phyloP scores from a whole-genome alignment of 805 yeast genomes.

The Komagataella kurtzmanii region DNA sequence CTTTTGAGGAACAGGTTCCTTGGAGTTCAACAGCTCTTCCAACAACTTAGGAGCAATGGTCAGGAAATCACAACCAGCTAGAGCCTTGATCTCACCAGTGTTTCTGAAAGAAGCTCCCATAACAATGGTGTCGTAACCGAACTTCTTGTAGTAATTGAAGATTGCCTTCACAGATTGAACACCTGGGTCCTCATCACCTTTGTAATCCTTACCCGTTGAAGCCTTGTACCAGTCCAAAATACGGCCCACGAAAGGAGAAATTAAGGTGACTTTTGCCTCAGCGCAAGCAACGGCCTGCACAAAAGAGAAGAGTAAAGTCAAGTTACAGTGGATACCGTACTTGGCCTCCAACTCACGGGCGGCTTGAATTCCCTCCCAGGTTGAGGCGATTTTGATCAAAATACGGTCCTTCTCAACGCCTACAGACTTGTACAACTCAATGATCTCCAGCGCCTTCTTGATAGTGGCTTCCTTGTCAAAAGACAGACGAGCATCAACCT shows the following conservation, averaged over 20 bases:
- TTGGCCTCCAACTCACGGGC: conserved; percentile 89
- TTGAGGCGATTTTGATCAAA: conserved; percentile 92
- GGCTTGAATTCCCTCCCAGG: conserved; percentile 99
- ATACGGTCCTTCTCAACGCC: conserved; percentile 87
- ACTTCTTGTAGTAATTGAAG: conserved; percentile 97
- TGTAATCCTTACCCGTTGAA: conserved; percentile 77
- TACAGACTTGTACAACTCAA: conserved; percentile 68
- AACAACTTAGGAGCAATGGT: conserved; percentile 90
- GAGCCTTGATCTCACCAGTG: conserved; percentile 85
- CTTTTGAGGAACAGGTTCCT: conserved; percentile 66
- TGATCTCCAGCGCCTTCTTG: conserved; percentile 86
- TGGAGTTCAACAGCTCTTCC: conserved; percentile 74
- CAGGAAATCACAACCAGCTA: conserved; percentile 94
- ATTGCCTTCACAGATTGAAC: conserved; percentile 78
- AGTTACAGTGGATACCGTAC: conserved; percentile 86
- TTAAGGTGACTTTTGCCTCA: conserved; percentile 90
- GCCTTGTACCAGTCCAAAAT: conserved; percentile 98
- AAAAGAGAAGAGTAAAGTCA: conserved; percentile 89
- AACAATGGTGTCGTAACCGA: conserved; percentile 90
- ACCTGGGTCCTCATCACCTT: conserved; percentile 86
- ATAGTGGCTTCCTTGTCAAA: conserved; percentile 91
- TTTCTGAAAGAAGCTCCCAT: conserved; percentile 99
- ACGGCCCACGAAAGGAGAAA: conserved; percentile 98
- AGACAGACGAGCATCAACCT: conserved; percentile 96
- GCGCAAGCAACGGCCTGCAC: conserved; percentile 99